Evolutionary conservation across 1,284 basidiomycete genomes (phyloP), one percentile per base, ranked within the genome.

Genomic region (Fomitopsis palustris): DNA sequence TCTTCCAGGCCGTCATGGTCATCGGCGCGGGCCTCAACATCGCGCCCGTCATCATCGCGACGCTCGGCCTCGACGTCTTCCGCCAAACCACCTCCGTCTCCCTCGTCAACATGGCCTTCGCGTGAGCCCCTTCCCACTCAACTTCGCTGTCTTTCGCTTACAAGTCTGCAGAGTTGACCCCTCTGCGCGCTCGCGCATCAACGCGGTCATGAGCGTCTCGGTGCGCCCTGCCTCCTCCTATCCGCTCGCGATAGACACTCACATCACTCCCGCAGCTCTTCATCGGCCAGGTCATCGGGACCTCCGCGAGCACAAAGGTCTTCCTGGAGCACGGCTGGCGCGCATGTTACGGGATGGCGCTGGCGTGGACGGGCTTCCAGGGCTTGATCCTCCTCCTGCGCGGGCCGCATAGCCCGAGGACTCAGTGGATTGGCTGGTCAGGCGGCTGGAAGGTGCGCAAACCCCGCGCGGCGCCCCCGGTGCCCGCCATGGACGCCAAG

Each of bases 291-390:
- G 77, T 80, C 7, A 78, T 81, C 61, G 84, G 84, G 12, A 84
- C 83, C 5, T 76, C 82, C 0, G 78, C 75, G 2, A 78, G 83
- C 33, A 79, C 81, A 2, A 75, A 77, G 57, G 72, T 85, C 4
- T 85, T 83, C 67, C 72, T 80, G 6, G 60, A 69, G 25, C 70
- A 80, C 57, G 83, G 83, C n/a, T 85, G 83, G 84, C 74, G 76
- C 19, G 73, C 79, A 1, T 75, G 79, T 3, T 78, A 78, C 1
- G 79, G 73, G 6, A 71, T 81, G 39, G 79, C 79, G 2, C 66
- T 85, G 19, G 81, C 72, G 0, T 79, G 79, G 55, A 74, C 77
- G 17, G 79, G 72, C 0, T 75, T 74, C 61, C 73, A 76, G 57
- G 53, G 81, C 8, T 21, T 75, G 37, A 61, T 81, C 0, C 65